phyloP scores from a whole-genome alignment of 176 grass and related monocot species.

The Ensete glaucum region DNA sequence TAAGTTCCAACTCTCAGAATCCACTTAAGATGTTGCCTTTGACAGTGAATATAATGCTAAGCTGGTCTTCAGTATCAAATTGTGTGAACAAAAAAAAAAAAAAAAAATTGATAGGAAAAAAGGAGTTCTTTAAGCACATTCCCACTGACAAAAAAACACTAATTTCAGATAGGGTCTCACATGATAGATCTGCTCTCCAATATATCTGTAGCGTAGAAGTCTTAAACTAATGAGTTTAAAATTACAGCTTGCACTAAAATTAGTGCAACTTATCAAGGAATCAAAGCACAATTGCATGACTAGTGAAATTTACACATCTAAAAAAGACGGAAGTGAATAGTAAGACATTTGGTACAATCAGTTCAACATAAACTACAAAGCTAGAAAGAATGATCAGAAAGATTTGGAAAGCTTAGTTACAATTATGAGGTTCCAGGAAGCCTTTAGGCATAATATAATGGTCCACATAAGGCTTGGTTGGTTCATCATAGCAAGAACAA shows the following conservation, averaged over 20 bases:
- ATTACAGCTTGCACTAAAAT: not conserved
- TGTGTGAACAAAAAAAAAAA: conserved; percentile 9
- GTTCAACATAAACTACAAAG: no score
- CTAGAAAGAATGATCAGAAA: not conserved
- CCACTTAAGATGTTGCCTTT: not conserved
- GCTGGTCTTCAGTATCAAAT: not conserved
- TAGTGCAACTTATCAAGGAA: not conserved
- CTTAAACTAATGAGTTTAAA: conserved; percentile 23
- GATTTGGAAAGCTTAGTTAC: not conserved
- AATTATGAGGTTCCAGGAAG: not conserved
- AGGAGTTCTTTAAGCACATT: conserved; percentile 26
- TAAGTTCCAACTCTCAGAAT: conserved; percentile 9
- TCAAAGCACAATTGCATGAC: not conserved
- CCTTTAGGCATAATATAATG: not conserved
- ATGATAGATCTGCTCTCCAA: conserved; percentile 56
- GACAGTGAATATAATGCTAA: conserved; percentile 9
- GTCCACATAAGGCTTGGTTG: not conserved
- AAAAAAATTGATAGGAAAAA: conserved; percentile 3
- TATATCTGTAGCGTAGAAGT: conserved; percentile 61
- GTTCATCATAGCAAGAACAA: not conserved
- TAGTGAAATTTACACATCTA: not conserved
- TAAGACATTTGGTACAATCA: not conserved
- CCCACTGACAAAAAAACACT: conserved; percentile 73
- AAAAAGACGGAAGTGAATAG: not conserved
- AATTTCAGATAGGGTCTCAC: conserved; percentile 65